Conservation (phyloP, 2,329 filamentous ascomycete genomes). For the Ascomycota sp. region DNA sequence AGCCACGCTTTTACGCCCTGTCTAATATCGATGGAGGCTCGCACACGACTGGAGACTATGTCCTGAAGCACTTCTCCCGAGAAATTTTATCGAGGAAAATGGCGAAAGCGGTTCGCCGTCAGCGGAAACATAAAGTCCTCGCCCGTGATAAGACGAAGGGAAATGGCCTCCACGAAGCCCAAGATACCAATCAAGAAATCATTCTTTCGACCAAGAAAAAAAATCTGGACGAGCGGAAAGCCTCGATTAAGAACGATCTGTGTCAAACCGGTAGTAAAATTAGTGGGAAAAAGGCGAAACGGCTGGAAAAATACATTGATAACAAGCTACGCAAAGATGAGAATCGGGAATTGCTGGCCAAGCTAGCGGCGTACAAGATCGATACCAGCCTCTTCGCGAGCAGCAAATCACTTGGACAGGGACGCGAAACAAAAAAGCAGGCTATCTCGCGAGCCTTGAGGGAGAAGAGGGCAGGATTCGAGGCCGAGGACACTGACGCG, state of each 20-base stretch:
- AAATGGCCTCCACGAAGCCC: conserved; percentile 17
- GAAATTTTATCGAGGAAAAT: conserved; percentile 17
- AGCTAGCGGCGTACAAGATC: conserved; percentile 54
- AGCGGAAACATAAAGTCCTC: conserved; percentile 45
- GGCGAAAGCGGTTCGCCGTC: conserved; percentile 37
- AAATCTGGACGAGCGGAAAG: conserved; percentile 31
- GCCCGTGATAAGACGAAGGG: conserved; percentile 34
- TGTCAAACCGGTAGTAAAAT: conserved; percentile 28
- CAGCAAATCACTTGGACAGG: conserved; percentile 52
- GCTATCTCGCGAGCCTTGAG: conserved; percentile 37
- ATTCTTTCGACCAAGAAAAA: conserved; percentile 19
- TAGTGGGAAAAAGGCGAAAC: conserved; percentile 42
- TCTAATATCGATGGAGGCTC: too few species aligned
- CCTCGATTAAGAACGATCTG: conserved; percentile 29
- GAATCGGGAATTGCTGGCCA: conserved; percentile 60
- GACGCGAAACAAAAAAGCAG: conserved; percentile 48
- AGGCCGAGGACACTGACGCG: conserved; percentile 20
- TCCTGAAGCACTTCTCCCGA: too few species aligned
- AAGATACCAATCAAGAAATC: conserved; percentile 16
- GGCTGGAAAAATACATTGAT: conserved; percentile 51
- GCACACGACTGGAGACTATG: too few species aligned
- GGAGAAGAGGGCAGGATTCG: conserved; percentile 42
- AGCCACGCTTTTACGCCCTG: too few species aligned
- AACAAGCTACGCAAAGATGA: conserved; percentile 90
- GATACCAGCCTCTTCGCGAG: conserved; percentile 67